Conservation (phyloP, 306 rosid genomes). For the Castanea crenata region DNA sequence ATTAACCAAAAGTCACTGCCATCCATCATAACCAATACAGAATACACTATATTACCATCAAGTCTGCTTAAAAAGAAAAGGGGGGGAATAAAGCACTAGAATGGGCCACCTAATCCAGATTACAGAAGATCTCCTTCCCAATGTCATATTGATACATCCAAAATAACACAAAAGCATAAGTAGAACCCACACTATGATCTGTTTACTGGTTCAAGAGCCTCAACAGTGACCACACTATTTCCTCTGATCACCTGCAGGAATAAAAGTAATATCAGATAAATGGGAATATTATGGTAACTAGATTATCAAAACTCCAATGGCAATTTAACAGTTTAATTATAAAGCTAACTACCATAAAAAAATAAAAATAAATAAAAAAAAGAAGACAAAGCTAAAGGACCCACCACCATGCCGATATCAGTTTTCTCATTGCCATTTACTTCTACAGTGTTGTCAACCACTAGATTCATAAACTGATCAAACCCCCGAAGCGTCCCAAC, state of each 20-base stretch:
- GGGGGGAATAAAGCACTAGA: background rate
- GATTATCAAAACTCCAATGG: background rate
- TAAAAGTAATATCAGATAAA: conserved; percentile 3
- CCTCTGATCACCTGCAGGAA: conserved; percentile 87
- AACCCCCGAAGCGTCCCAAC: conserved; percentile 92
- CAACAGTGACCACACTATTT: conserved; percentile 96
- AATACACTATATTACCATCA: conserved; percentile 2
- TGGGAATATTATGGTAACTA: background rate
- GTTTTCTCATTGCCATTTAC: conserved; percentile 80
- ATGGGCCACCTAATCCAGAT: conserved; percentile 21
- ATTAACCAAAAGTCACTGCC: background rate
- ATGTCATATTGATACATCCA: conserved; percentile 6
- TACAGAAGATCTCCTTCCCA: conserved; percentile 21
- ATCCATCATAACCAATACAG: background rate
- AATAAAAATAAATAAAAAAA: too few relatives aligned
- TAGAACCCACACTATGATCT: conserved; percentile 35
- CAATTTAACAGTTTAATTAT: background rate
- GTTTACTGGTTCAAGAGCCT: conserved; percentile 96
- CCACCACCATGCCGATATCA: conserved; percentile 97
- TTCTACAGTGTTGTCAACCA: conserved; percentile 91
- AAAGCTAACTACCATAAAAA: background rate
- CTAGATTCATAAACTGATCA: conserved; percentile 96
- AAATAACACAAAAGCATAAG: conserved; percentile 7
- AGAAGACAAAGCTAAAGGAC: conserved; percentile 27
- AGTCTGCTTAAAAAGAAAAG: background rate